These are phyloP conservation scores for Triticum urartu DNA, from an alignment of 176 grass and related monocot species.

Conservation along the genomic window DNA sequence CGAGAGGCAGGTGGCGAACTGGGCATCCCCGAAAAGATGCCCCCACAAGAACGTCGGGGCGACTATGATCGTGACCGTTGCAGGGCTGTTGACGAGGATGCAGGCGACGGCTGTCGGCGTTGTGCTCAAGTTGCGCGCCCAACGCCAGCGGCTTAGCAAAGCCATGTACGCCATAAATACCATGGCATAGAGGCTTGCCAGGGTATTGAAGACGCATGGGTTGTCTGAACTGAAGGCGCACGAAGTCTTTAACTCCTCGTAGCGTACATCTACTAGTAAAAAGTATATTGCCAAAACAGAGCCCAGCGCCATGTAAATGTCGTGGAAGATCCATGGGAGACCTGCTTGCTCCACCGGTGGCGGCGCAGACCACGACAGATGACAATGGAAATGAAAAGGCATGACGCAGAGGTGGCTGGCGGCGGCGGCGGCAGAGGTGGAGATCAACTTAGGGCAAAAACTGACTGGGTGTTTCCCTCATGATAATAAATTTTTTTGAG, in stretches of 20 bases:
- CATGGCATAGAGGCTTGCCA: not conserved
- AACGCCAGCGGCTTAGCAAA: not conserved
- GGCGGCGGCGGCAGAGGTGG: no score
- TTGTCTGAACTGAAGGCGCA: not conserved
- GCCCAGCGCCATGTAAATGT: not conserved
- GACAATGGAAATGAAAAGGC: not conserved
- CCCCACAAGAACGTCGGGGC: not conserved
- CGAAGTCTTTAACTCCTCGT: not conserved
- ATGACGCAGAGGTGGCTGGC: not conserved
- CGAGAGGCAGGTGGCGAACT: not conserved
- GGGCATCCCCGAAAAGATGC: not conserved
- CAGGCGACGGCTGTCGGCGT: constrained; percentile 3
- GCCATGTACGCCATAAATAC: not conserved
- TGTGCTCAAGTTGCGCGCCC: not conserved
- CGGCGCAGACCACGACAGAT: not conserved
- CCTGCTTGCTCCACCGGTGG: not conserved
- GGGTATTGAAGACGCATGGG: not conserved
- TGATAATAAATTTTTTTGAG: no score
- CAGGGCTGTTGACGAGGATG: not conserved
- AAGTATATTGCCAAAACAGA: not conserved
- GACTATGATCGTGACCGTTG: not conserved
- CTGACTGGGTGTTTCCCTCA: no score
- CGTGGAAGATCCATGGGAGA: not conserved
- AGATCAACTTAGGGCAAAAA: no score
- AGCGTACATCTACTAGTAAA: not conserved